Evolutionary conservation across 352 stramenopile species (phyloP).

Genomic region (Globisporangium canariense): DNA sequence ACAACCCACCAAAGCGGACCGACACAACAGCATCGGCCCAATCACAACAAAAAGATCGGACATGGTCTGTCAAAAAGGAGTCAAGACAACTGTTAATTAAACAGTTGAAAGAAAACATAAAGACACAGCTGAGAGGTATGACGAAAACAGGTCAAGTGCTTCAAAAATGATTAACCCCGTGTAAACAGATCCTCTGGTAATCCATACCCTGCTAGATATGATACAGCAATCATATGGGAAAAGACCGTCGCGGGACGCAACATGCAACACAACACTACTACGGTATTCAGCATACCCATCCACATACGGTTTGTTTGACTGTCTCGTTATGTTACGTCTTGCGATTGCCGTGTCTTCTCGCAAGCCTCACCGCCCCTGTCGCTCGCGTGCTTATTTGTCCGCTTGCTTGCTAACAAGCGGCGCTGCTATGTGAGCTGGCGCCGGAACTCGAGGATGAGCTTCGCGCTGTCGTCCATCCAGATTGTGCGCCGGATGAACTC

Average conservation of each 20-base stretch:
- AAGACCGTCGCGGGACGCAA: background rate
- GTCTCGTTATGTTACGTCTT: slow-evolving; percentile 10
- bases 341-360: background rate
- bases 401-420: background rate
- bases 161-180: no score
- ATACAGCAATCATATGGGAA: background rate
- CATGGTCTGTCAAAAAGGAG: no score
- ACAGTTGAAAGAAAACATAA: no score
- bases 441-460: slow-evolving; percentile 60
- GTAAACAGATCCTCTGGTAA: no score
- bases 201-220: no score
- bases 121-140: no score
- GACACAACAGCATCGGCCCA: no score
- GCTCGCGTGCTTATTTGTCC: background rate
- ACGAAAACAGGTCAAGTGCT: no score
- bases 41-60: no score
- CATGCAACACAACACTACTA: background rate
- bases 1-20: no score
- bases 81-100: no score
- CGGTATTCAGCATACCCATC: background rate
- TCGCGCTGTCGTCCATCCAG: slow-evolving; percentile 36
- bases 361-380: background rate
- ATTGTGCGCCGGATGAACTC: slow-evolving; percentile 62
- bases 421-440: slow-evolving; percentile 18
- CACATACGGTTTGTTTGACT: background rate